These are phyloP conservation scores for Syzygium aqueum DNA, from an alignment of 345 rosid species.

Conservation along the genomic window DNA sequence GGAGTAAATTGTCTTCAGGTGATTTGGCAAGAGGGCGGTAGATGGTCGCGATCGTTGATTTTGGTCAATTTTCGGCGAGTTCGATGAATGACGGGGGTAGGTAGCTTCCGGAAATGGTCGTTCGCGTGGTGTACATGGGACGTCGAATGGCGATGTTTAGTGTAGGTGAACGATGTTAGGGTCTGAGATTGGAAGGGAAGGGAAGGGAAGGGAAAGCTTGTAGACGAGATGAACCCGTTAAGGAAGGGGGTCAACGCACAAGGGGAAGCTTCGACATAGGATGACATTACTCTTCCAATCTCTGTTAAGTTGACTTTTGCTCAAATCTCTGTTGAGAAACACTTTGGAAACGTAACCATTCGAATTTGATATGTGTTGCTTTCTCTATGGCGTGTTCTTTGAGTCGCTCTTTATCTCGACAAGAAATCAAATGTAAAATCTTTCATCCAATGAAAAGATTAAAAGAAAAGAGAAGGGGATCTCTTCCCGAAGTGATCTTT, in stretches of 20 bases:
- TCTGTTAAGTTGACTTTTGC: background rate
- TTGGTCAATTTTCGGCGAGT: too few species aligned
- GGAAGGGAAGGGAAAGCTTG: too few species aligned
- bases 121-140: background rate
- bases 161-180: background rate
- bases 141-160: background rate
- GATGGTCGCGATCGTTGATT: background rate
- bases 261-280: too few species aligned
- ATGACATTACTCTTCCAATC: too few species aligned
- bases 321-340: background rate
- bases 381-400: background rate
- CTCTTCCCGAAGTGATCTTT: background rate
- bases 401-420: background rate
- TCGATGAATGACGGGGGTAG: background rate
- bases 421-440: background rate
- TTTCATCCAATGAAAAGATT: background rate
- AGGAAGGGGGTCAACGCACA: too few species aligned
- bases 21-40: background rate
- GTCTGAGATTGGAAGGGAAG: background rate
- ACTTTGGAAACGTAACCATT: background rate
- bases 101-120: background rate
- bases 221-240: too few species aligned
- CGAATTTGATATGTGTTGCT: background rate
- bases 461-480: accelerated
- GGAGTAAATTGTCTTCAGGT: background rate